Evolutionary conservation across 306 rosid genomes (phyloP).

Genomic region (Vachellia pachyceras): DNA sequence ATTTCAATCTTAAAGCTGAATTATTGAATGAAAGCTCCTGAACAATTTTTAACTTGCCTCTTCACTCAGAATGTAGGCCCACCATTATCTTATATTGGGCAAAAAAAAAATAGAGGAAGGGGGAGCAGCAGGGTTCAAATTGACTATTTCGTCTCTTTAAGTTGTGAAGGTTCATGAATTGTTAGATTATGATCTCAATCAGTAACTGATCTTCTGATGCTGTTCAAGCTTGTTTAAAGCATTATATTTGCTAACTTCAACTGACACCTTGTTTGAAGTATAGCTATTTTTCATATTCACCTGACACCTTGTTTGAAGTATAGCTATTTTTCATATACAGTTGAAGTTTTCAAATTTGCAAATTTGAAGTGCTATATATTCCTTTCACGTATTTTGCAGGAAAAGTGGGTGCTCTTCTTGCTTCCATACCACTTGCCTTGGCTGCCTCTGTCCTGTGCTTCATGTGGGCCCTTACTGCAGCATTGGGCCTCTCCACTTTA

Average conservation of each 20-base stretch:
- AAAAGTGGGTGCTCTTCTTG: slow-evolving; percentile 96
- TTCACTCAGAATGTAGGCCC: neutral
- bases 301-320: slow-evolving; percentile 14
- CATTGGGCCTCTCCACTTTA: slow-evolving; percentile 79
- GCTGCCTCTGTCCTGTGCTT: slow-evolving; percentile 90
- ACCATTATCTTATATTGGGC: neutral
- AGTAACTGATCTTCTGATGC: slow-evolving; percentile 2
- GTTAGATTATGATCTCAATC: neutral
- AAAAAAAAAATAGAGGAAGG: neutral
- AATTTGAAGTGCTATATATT: neutral
- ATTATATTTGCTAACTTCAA: neutral
- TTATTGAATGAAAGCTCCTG: neutral
- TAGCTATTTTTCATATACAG: neutral
- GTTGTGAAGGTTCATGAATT: neutral
- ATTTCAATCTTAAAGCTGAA: neutral
- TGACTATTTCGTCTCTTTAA: neutral
- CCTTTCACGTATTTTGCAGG: slow-evolving; percentile 48
- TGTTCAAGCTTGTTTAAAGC: slow-evolving; percentile 19
- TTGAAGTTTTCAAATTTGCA: neutral
- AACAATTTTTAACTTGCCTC: neutral
- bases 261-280: slow-evolving; percentile 14
- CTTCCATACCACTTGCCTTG: slow-evolving; percentile 88
- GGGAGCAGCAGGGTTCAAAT: neutral
- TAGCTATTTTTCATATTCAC: slow-evolving; percentile 5
- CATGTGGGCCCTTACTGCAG: slow-evolving; percentile 84